Evolutionary conservation across 768 basidiomycete species (phyloP), one percentile per base, ranked within the genome.

Genomic region (Mrakia frigida): DNA sequence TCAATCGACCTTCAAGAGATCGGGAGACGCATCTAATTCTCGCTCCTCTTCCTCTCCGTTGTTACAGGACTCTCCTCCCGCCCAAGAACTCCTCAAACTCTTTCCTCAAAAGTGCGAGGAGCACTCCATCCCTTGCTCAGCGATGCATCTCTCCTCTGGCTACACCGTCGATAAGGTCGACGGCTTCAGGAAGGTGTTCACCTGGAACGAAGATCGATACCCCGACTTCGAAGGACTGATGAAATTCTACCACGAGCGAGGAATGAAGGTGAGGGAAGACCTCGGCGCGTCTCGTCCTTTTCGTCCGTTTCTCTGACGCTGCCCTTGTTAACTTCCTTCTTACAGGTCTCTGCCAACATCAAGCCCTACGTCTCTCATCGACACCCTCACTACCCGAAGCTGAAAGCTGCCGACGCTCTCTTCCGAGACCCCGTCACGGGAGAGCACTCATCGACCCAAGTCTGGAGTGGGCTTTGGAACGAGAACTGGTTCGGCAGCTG

Each of bases 181-280:
- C 50, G 71, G 56, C 28, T 67, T 76, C 52, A 41, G 75, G 11
- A 67, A 73, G 50, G 68, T 68, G 1, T 73, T 77, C 67, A 46
- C 68, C 5, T 77, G 75, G 75, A 77, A 77, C 50, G 7, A 72
- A 59, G 79, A 81, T 39, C 78, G 83, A 68, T 84, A 83, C 77
- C 83, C 83, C 21, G 81, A 84, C 69, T 84, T 84, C 77, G 79
- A 77, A 39, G 81, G 78, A 0, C 81, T 84, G 78, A 79, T 81
- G 35, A 75, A 50, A 4, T 74, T 61, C 46, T 83, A 82, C 60
- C 83, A 84, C 73, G 74, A 79, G 71, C 75, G 78, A 4, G 83
- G 82, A 25, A 82, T 84, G 76, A 82, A 81, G 50, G 74, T 70
- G 21, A 18, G 74, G 21, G 6, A 14, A 14, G 16, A 46, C 50